phyloP scores from a whole-genome alignment of 2,329 filamentous ascomycete species.

The Alternaria tenuissima region DNA sequence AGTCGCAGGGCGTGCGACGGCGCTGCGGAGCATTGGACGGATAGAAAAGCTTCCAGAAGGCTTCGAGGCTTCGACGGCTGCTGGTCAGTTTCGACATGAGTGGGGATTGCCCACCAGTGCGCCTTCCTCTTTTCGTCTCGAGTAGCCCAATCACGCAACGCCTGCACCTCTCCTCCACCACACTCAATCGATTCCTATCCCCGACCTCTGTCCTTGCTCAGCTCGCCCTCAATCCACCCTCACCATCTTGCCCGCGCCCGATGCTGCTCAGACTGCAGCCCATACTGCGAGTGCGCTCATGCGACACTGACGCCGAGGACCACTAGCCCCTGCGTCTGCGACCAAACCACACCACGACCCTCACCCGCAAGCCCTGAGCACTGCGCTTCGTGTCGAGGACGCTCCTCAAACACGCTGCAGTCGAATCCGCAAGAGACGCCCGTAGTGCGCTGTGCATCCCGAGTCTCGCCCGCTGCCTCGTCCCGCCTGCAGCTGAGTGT shows the following conservation, averaged over 20 bases:
- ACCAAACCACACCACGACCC: neutral
- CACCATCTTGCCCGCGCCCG: slow-evolving; percentile 23
- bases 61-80: slow-evolving; percentile 19
- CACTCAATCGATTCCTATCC: slow-evolving; percentile 3
- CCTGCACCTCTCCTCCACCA: slow-evolving; percentile 20
- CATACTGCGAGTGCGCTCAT: slow-evolving; percentile 43
- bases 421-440: neutral
- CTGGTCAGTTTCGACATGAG: slow-evolving; percentile 11
- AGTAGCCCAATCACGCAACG: slow-evolving; percentile 18
- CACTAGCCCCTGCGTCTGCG: slow-evolving; percentile 25
- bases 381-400: slow-evolving; percentile 10
- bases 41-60: slow-evolving; percentile 27
- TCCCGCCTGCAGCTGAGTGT: neutral
- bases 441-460: neutral
- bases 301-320: slow-evolving; percentile 42
- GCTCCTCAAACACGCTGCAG: slow-evolving; percentile 2
- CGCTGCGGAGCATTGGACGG: slow-evolving; percentile 17
- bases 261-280: slow-evolving; percentile 42
- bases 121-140: slow-evolving; percentile 18
- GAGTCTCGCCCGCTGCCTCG: neutral
- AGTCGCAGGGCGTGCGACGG: slow-evolving; percentile 11
- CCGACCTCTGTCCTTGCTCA: slow-evolving; percentile 8
- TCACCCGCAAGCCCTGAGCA: neutral
- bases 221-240: slow-evolving; percentile 6
- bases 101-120: slow-evolving; percentile 13